phyloP scores from a whole-genome alignment of 192 early-diverging fungal genomes.

The Martensiomyces pterosporus region DNA sequence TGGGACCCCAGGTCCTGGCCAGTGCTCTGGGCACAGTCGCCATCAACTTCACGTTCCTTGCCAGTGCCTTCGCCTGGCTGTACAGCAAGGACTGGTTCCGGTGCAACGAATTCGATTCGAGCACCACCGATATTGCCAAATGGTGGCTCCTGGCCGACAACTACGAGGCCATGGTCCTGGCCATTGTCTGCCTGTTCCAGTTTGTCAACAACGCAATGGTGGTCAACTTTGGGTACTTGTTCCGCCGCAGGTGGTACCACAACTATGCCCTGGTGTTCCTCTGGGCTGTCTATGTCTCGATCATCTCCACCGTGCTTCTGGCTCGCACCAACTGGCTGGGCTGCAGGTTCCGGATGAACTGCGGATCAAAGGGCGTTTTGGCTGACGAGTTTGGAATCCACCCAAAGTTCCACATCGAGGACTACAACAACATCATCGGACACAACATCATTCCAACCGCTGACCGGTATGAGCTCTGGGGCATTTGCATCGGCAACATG shows the following conservation, averaged over 20 bases:
- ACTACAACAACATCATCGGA: constrained; percentile 57
- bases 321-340: constrained; percentile 56
- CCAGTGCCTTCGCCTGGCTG: constrained; percentile 51
- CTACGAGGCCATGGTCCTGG: constrained; percentile 58
- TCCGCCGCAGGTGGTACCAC: constrained; percentile 55
- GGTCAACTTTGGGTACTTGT: constrained; percentile 63
- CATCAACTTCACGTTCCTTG: constrained; percentile 63
- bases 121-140: constrained; percentile 54
- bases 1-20: constrained; percentile 64
- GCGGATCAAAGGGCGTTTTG: constrained; percentile 49
- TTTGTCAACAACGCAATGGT: constrained; percentile 64
- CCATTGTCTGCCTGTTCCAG: constrained; percentile 60
- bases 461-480: constrained; percentile 58
- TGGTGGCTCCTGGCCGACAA: constrained; percentile 79
- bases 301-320: constrained; percentile 53
- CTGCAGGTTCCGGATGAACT: constrained; percentile 67
- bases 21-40: constrained; percentile 59
- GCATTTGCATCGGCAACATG: constrained; percentile 46
- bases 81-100: constrained; percentile 59
- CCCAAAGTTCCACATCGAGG: constrained; percentile 33
- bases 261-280: constrained; percentile 57
- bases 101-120: constrained; percentile 68
- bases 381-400: constrained; percentile 17
- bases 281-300: constrained; percentile 49
- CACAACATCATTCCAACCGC: constrained; percentile 52